Evolutionary conservation across 179 eudicot genomes (phyloP).

Genomic region (Spinacia oleracea): DNA sequence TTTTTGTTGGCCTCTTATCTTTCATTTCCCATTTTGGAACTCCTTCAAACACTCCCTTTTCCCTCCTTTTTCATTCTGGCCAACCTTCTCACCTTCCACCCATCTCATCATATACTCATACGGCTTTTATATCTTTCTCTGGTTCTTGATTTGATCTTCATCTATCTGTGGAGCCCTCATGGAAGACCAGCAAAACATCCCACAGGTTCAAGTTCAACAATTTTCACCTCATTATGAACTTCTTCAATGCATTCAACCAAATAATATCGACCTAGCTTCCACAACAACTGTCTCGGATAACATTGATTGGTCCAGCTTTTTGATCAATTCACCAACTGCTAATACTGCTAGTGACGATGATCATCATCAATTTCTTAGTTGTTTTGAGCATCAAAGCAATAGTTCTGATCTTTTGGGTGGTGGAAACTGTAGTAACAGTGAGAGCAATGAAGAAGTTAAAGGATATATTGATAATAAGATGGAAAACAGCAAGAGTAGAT

Average conservation of each 20-base stretch:
- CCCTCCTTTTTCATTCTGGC: constrained; percentile 16
- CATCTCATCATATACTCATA: not conserved
- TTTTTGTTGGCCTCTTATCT: constrained; percentile 26
- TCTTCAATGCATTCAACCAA: constrained; percentile 8
- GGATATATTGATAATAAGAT: not conserved
- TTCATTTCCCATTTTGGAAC: not conserved
- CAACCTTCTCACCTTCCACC: constrained; percentile 36
- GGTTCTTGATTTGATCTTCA: not conserved
- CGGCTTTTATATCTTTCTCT: not conserved
- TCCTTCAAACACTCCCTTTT: constrained; percentile 10
- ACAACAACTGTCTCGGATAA: not conserved
- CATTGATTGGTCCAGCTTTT: constrained; percentile 32
- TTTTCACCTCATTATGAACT: not conserved
- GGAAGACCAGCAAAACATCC: constrained; percentile 16
- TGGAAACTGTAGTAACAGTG: not conserved
- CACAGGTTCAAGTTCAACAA: constrained; percentile 2
- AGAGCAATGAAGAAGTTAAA: constrained; percentile 3
- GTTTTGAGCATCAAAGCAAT: constrained; percentile 3
- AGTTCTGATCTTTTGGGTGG: not conserved
- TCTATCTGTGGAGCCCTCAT: not conserved
- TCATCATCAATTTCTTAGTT: not conserved
- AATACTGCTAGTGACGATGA: not conserved
- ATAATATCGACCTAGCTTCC: not conserved
- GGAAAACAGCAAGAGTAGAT: constrained; percentile 5
- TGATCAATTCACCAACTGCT: constrained; percentile 22